Evolutionary conservation across 1,284 basidiomycete genomes (phyloP).

Genomic region (Trichosporon ovoides): DNA sequence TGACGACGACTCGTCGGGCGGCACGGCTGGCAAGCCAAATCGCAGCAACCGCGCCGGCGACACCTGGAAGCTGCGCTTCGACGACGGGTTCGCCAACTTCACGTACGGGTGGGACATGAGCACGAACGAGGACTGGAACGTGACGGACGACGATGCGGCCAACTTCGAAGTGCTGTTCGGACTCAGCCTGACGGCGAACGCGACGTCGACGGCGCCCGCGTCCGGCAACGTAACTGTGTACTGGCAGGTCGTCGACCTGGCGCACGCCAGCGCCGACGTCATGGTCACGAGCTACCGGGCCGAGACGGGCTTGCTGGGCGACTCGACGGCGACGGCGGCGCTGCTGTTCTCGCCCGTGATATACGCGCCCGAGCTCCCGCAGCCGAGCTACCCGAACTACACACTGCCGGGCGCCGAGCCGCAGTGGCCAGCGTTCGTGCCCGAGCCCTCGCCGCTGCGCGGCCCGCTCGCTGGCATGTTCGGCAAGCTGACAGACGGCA

Average conservation of each 20-base stretch:
- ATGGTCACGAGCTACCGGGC: constrained; percentile 18
- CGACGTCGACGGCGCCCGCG: background rate
- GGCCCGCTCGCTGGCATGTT: background rate
- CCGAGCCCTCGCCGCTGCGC: background rate
- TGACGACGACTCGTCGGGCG: constrained; percentile 54
- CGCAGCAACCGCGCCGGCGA: constrained; percentile 48
- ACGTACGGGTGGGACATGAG: constrained; percentile 36
- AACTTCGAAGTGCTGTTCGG: background rate
- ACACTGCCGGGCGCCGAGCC: constrained; percentile 62
- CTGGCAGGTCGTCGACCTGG: constrained; percentile 40
- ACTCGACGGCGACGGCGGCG: constrained; percentile 67
- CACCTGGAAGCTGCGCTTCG: constrained; percentile 54
- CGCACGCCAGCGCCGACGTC: background rate
- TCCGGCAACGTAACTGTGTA: background rate
- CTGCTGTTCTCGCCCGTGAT: constrained; percentile 70
- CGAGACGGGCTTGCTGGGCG: constrained; percentile 59
- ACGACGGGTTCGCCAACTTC: constrained; percentile 59
- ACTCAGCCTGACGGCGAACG: background rate
- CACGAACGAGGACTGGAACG: background rate
- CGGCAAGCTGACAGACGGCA: constrained; percentile 30
- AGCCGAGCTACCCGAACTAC: constrained; percentile 71
- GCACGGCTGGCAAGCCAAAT: constrained; percentile 49
- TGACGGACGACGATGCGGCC: background rate
- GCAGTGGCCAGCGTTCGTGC: constrained; percentile 46
- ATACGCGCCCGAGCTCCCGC: constrained; percentile 33